A percentile compares a stretch with the other conserved stretches of the same genome.
These are phyloP conservation scores for Saccharomyces hybrid DNA, from an alignment of 1,139 yeast genomes.

Conservation along the genomic window DNA sequence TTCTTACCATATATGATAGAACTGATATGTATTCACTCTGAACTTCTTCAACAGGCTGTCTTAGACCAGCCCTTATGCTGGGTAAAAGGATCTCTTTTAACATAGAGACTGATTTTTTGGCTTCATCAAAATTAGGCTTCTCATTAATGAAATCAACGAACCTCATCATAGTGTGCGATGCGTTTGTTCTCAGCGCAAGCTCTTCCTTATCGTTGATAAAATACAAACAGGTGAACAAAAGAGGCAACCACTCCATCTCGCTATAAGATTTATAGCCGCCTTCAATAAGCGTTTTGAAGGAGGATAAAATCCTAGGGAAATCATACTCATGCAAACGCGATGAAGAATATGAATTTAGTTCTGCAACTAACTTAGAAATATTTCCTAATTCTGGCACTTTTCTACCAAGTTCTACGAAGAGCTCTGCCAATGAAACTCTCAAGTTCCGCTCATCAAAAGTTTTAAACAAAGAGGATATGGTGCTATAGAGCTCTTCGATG, in stretches of 20 bases:
- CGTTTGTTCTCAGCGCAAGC: slow-evolving; percentile 71
- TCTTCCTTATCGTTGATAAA: slow-evolving; percentile 76
- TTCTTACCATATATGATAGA: slow-evolving; percentile 54
- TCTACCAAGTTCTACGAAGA: slow-evolving; percentile 54
- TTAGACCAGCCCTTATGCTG: slow-evolving; percentile 58
- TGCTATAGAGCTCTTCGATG: slow-evolving; percentile 46
- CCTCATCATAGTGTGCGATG: slow-evolving; percentile 56
- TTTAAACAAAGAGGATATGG: slow-evolving; percentile 54
- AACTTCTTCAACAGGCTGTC: slow-evolving; percentile 54
- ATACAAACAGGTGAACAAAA: slow-evolving; percentile 59
- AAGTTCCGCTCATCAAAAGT: slow-evolving; percentile 51
- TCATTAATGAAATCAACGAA: slow-evolving; percentile 54
- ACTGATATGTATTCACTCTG: slow-evolving; percentile 65
- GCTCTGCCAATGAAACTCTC: slow-evolving; percentile 51
- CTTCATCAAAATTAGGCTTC: slow-evolving; percentile 33
- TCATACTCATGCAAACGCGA: slow-evolving; percentile 68
- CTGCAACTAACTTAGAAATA: slow-evolving; percentile 48
- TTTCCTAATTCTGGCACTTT: slow-evolving; percentile 40
- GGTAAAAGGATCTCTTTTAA: slow-evolving; percentile 59
- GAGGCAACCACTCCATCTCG: slow-evolving; percentile 70
- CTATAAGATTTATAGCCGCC: slow-evolving; percentile 39
- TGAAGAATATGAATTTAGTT: slow-evolving; percentile 61
- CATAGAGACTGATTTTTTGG: slow-evolving; percentile 37
- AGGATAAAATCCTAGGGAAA: slow-evolving; percentile 64
- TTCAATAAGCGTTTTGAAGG: slow-evolving; percentile 63